Percentiles rank a stretch among this genome's conserved stretches.
Evolutionary conservation across 768 basidiomycete genomes (phyloP).

Genomic region (Tylopilus subfusipes): DNA sequence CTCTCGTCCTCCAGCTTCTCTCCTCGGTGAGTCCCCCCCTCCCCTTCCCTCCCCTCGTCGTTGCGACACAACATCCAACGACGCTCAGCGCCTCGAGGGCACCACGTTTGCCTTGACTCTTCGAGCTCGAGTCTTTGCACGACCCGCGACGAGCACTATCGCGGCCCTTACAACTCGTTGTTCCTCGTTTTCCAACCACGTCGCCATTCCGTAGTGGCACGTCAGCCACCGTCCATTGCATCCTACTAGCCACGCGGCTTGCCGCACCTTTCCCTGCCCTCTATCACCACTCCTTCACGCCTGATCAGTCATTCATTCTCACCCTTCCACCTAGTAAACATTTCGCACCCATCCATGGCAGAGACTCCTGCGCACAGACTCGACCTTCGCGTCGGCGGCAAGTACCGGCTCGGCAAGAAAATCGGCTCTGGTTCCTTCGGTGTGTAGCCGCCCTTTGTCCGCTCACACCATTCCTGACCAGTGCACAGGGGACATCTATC

Average conservation of each 20-base stretch:
- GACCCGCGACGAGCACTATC: conserved; percentile 4
- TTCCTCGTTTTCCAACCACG: neutral
- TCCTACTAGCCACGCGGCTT: conserved; percentile 26
- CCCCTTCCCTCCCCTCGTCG: neutral
- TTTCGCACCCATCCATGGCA: conserved; percentile 51
- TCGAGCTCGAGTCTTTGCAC: conserved; percentile 3
- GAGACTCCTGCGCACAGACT: conserved; percentile 69
- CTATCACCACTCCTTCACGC: conserved; percentile 19
- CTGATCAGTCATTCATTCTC: conserved; percentile 11
- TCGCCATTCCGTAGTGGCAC: conserved; percentile 15
- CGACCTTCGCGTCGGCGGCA: conserved; percentile 86
- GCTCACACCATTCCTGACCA: conserved; percentile 7
- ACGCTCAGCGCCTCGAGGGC: conserved; percentile 25
- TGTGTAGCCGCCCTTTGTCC: conserved; percentile 39
- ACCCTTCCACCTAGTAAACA: conserved; percentile 8
- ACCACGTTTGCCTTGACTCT: conserved; percentile 25
- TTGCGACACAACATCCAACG: conserved; percentile 12
- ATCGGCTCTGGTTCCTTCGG: conserved; percentile 98
- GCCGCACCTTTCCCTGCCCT: conserved; percentile 31
- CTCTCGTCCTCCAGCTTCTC: conserved; percentile 4
- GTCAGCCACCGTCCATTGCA: conserved; percentile 38
- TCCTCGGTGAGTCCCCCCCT: conserved; percentile 24
- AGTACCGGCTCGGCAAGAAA: conserved; percentile 99
- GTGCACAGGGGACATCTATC: conserved; percentile 88
- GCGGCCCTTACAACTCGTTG: neutral